phyloP scores from a whole-genome alignment of 176 grass and related monocot genomes.

The Aegilops bicornis region DNA sequence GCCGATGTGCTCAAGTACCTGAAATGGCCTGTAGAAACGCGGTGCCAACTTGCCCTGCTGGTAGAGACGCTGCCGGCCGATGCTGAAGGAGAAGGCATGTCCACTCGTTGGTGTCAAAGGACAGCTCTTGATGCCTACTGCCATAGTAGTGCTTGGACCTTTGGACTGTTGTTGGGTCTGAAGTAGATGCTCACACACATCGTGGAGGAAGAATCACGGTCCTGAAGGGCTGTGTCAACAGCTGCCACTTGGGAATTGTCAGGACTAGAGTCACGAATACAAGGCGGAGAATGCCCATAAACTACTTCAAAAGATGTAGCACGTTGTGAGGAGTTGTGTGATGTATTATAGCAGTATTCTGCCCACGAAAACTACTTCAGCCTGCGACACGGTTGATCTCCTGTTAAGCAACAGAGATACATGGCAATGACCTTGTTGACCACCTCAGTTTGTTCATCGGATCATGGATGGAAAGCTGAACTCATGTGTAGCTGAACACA shows the following conservation, averaged over 20 bases:
- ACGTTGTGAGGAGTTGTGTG: neutral
- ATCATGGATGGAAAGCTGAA: neutral
- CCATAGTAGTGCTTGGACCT: neutral
- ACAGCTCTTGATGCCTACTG: neutral
- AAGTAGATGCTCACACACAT: neutral
- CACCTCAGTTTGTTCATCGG: neutral
- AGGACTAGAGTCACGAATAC: neutral
- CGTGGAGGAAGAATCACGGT: neutral
- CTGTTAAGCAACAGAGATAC: neutral
- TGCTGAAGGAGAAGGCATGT: neutral
- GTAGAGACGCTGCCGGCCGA: neutral
- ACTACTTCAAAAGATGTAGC: neutral
- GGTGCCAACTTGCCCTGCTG: neutral
- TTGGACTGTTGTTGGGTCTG: no score
- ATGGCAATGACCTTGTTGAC: neutral
- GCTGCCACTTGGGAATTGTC: neutral
- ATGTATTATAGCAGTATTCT: neutral
- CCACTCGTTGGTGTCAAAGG: neutral
- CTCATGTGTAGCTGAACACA: neutral
- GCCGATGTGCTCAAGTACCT: neutral
- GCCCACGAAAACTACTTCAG: neutral
- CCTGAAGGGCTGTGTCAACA: neutral
- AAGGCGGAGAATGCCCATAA: neutral
- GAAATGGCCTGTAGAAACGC: neutral
- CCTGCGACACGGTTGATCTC: neutral